Base-by-base conservation (phyloP, 2,329 filamentous ascomycete species). In the Aureobasidium uvarum region DNA sequence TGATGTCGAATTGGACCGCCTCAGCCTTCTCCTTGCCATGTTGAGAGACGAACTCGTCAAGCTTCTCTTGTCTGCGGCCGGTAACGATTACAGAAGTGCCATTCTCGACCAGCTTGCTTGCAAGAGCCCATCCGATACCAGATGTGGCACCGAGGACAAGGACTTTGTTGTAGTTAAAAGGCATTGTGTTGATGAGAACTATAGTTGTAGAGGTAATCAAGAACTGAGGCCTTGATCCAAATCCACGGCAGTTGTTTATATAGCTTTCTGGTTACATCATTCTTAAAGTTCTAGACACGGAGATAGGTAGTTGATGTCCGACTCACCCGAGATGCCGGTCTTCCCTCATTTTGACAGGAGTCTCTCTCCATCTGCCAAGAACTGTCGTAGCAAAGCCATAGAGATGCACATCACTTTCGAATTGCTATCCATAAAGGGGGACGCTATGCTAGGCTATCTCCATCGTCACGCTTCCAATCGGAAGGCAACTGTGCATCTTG, bases 61-160 rank as follows among this genome's bases (percentile, higher is more conserved):
- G 76, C 23, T 81, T 81, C 65, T 83, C 80, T 70, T 83, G 77
- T 64, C 84, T 74, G 10, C 83, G 75, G 3, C 83, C 84, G 5
- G 81, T 77, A 3, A 81, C 76, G 46, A 85, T 79, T 45, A 83
- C 78, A 20, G 75, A 74, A 65, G 77, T 78, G 38, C 80, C 81
- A 66, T 81, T 78, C 55, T 78, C 70, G 10, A 85, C 74, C 25
- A 85, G 73, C 68, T 78, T 80, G 36, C 78, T 75, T 3, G 83
- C 81, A 16, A 85, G 76, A 6, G 81, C 81, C 67, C 78, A 74
- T 56, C 84, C 81, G 56, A 83, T 82, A 36, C 81, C 81, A 18
- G 77, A 79, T 16, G 80, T 83, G 43, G 83, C 83, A n/a, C 84
- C 83, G 11, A 85, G 74, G 33, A 85, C 72, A 10, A 85, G 78